Conservation (phyloP, 2,329 filamentous ascomycete species). For the Aspergillus bombycis region DNA sequence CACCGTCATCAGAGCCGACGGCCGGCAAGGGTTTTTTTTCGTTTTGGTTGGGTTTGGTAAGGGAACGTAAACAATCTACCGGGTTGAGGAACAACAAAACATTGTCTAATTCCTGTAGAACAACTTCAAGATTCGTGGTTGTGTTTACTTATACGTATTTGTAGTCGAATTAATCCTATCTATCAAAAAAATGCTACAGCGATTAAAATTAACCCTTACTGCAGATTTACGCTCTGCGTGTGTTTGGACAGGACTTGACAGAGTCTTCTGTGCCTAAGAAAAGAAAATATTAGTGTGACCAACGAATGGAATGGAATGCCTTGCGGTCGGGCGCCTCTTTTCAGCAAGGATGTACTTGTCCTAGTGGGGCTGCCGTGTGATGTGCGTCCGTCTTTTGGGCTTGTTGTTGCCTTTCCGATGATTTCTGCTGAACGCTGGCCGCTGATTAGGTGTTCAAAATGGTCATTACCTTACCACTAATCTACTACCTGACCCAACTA, state of each 20-base stretch:
- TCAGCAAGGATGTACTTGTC: slow-evolving; percentile 12
- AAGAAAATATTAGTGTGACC: not conserved
- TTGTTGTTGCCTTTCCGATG: not conserved
- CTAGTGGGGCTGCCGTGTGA: slow-evolving; percentile 14
- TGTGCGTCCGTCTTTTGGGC: slow-evolving; percentile 9
- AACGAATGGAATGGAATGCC: not conserved
- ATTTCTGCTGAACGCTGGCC: slow-evolving; percentile 1
- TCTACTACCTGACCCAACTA: not conserved
- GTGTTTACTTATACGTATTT: not conserved
- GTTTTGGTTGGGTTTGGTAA: not conserved
- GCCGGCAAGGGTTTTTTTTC: not conserved
- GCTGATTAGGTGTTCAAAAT: slow-evolving; percentile 6
- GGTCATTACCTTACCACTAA: slow-evolving; percentile 1
- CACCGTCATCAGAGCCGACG: slow-evolving; percentile 17
- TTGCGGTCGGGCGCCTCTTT: slow-evolving; percentile 14
- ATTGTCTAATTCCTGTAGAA: not conserved
- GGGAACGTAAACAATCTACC: slow-evolving; percentile 23
- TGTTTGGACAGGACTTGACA: not conserved
- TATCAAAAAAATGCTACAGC: not conserved
- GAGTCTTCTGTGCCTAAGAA: not conserved
- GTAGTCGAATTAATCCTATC: not conserved
- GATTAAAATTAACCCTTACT: slow-evolving; percentile 11
- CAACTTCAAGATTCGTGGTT: not conserved
- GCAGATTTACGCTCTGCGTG: not conserved
- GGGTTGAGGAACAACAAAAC: slow-evolving; percentile 26